phyloP scores from a whole-genome alignment of 2,329 filamentous ascomycete species.

The Ophiostoma quercus region DNA sequence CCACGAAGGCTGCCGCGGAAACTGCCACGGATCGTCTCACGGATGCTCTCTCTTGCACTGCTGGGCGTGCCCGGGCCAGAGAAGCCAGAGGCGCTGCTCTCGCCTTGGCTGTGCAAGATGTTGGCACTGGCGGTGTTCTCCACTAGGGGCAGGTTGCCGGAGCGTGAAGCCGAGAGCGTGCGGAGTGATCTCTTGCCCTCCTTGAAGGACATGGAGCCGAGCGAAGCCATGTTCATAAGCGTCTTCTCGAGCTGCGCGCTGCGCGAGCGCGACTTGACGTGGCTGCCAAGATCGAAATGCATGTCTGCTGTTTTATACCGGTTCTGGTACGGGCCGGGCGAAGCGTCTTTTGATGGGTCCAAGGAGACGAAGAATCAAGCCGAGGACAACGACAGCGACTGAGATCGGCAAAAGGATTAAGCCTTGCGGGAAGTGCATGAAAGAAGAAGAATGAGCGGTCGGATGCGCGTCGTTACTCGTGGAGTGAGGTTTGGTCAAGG shows the following conservation, averaged over 20 bases:
- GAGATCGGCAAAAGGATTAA: not conserved
- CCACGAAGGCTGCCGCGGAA: slow-evolving; percentile 28
- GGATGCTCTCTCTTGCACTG: slow-evolving; percentile 9
- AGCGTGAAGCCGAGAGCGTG: slow-evolving; percentile 32
- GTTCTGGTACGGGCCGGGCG: not conserved
- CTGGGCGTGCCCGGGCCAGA: not conserved
- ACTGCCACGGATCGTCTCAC: not conserved
- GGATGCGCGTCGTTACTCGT: not conserved
- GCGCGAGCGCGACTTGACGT: slow-evolving; percentile 43
- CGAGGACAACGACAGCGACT: not conserved
- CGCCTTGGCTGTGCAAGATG: not conserved
- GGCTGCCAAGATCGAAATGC: slow-evolving; percentile 41
- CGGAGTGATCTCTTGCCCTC: slow-evolving; percentile 29
- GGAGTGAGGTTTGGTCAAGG: not conserved
- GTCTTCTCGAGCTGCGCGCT: slow-evolving; percentile 46
- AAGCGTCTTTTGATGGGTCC: not conserved
- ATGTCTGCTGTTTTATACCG: slow-evolving; percentile 28
- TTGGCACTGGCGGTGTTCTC: slow-evolving; percentile 31
- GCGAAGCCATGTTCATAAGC: slow-evolving; percentile 21
- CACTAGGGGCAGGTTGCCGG: slow-evolving; percentile 35
- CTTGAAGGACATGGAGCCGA: slow-evolving; percentile 20
- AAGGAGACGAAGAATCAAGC: not conserved
- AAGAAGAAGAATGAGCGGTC: not conserved
- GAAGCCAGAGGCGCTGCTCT: not conserved
- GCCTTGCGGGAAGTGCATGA: not conserved